These are phyloP conservation scores for Podospora sp. DNA, from an alignment of 495 filamentous ascomycete genomes.

Conservation along the genomic window DNA sequence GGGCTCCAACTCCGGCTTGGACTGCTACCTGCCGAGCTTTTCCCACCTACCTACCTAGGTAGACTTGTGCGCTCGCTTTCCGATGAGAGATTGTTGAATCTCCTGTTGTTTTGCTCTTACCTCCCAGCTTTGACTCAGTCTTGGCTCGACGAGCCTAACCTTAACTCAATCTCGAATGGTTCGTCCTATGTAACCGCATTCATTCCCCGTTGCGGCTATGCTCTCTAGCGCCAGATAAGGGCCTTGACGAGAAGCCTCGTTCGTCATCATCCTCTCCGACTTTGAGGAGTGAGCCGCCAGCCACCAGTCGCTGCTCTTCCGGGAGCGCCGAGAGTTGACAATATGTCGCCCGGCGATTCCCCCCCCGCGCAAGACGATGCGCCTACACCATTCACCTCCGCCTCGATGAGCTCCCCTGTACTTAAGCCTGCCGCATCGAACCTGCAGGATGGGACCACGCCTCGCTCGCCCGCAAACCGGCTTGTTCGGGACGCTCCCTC, in stretches of 20 bases:
- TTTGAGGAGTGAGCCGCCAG: neutral
- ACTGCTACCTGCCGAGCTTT: neutral
- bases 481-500: neutral
- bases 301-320: neutral
- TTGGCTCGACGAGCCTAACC: conserved; percentile 9
- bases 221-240: neutral
- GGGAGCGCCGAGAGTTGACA: neutral
- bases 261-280: conserved; percentile 1
- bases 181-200: neutral
- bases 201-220: conserved; percentile 2
- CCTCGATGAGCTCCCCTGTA: neutral
- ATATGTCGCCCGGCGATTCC: neutral
- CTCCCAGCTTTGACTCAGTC: conserved; percentile 7
- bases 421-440: neutral
- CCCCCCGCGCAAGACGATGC: neutral
- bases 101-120: neutral
- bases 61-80: too few species aligned
- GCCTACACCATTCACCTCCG: neutral
- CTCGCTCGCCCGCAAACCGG: neutral
- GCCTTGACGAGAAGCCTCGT: neutral
- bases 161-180: neutral
- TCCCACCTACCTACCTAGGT: neutral
- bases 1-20: neutral
- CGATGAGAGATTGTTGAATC: conserved; percentile 1
- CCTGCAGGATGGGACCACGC: neutral